Evolutionary conservation across 1,284 basidiomycete genomes (phyloP).

Genomic region (Phenoliferia sp.): DNA sequence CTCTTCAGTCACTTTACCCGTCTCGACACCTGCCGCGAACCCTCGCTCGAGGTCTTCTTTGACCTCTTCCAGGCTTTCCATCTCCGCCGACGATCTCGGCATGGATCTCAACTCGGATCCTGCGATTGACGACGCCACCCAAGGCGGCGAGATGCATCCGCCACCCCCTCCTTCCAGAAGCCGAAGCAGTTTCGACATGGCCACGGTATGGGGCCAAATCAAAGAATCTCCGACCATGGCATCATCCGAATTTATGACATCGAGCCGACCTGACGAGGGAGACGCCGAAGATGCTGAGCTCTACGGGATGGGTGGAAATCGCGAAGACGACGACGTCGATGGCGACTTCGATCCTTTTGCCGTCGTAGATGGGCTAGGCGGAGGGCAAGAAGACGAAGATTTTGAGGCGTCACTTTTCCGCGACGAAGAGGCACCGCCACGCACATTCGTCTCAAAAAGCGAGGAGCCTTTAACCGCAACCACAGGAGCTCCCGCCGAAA

Average conservation of each 20-base stretch:
- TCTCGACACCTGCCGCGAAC: neutral
- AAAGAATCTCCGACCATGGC: slow-evolving; percentile 16
- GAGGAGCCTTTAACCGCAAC: too few relatives aligned
- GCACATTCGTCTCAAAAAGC: neutral
- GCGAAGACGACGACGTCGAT: slow-evolving; percentile 1
- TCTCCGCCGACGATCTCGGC: slow-evolving; percentile 12
- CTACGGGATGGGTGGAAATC: neutral
- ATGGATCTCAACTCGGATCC: neutral
- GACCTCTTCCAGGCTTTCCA: neutral
- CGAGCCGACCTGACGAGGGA: neutral
- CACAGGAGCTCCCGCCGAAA: slow-evolving; percentile 9
- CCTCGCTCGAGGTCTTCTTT: slow-evolving; percentile 4
- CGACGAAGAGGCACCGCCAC: slow-evolving; percentile 2
- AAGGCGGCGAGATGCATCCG: slow-evolving; percentile 1
- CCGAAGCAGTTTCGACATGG: slow-evolving; percentile 29
- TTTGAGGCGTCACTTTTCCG: slow-evolving; percentile 27
- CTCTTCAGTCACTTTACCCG: neutral
- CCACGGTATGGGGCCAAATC: slow-evolving; percentile 30
- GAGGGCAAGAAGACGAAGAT: slow-evolving; percentile 15
- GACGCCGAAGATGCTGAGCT: neutral
- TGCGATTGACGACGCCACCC: neutral
- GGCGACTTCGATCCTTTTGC: slow-evolving; percentile 25
- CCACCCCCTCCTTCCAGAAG: slow-evolving; percentile 5
- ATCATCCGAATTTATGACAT: neutral
- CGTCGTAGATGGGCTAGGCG: neutral